Base-by-base conservation (phyloP, 768 basidiomycete species). In the Phlebiopsis gigantea region DNA sequence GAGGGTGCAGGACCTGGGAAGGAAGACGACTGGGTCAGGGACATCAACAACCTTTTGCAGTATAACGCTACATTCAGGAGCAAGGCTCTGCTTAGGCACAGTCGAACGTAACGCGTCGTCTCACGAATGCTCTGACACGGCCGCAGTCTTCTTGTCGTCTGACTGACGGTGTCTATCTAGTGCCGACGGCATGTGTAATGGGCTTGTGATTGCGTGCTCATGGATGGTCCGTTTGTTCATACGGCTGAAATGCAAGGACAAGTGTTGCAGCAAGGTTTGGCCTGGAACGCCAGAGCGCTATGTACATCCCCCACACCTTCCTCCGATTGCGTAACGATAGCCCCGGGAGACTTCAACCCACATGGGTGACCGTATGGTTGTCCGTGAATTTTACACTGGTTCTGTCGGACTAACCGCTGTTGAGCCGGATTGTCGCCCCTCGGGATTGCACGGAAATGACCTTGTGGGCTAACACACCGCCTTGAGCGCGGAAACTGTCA, bases 1-100 rank as follows among this genome's bases (percentile, higher is more conserved):
- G 86, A 88, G 70, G 88, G 88, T 25, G 88, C 82, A 24, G 81
- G 81, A 8, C 88, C 84, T 25, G 87, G 90, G 10, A 90, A 88
- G 65, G 90, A 91, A 63, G 90, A 93, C 66, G 93, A 93, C 64
- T 97, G 94, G 94, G 93, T 95, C n/a, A 79, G 90, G 55, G 94
- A 97, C 66, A 97, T 97, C 71, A 96, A 96, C 70, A 93, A 93
- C 62, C 72, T 97, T 57, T 73, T 97, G 55, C 93, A 95, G 71
- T 97, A 96, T 73, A 97, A 97, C 62, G 91, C 91, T 26, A 93
- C 93, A 0, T 97, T 97, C 71, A 76, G 90, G 68, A 91, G 90
- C 75, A 93, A 93, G 71, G 90, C 88, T n/a, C 73, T 91, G 58
- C 70, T 90, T 60, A 73, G 86, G 62, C 87, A 91, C 63, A 84